phyloP scores from a whole-genome alignment of 371 early-diverging fungal species.

The Vairimorpha necatrix region DNA sequence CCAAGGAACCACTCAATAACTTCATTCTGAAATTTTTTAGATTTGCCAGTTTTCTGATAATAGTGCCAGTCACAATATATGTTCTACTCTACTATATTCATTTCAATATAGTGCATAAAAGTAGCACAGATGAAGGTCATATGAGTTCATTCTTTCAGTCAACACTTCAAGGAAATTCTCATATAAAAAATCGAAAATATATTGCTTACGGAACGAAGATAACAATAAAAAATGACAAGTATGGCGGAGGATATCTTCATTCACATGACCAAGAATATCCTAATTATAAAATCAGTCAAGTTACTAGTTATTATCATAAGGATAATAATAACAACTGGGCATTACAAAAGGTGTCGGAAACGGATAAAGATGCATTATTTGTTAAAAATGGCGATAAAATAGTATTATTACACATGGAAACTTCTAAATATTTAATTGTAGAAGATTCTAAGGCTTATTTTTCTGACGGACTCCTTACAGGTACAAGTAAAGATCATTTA shows the following conservation, averaged over 20 bases:
- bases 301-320: constrained; percentile 92
- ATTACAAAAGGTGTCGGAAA: constrained; percentile 61
- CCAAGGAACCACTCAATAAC: constrained; percentile 72
- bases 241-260: constrained; percentile 85
- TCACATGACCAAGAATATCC: constrained; percentile 89
- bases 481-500: constrained; percentile 60
- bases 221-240: constrained; percentile 75
- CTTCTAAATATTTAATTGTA: constrained; percentile 73
- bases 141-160: constrained; percentile 97
- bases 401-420: constrained; percentile 59
- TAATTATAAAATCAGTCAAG: constrained; percentile 70
- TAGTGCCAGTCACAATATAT: constrained; percentile 79
- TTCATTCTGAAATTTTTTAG: constrained; percentile 69
- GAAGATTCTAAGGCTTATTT: constrained; percentile 69
- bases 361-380: constrained; percentile 26
- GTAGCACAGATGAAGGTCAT: constrained; percentile 86
- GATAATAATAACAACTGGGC: constrained; percentile 90
- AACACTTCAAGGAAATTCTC: constrained; percentile 73
- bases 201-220: constrained; percentile 83
- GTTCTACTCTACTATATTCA: constrained; percentile 78
- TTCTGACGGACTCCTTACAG: constrained; percentile 66
- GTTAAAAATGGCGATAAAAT: constrained; percentile 55
- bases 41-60: constrained; percentile 68
- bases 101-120: constrained; percentile 76
- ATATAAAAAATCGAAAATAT: constrained; percentile 76